A percentile compares a stretch with the other conserved stretches of the same genome.
Evolutionary conservation across 78 protist species (phyloP).

Genomic region (Dictyostelium citrinum): DNA sequence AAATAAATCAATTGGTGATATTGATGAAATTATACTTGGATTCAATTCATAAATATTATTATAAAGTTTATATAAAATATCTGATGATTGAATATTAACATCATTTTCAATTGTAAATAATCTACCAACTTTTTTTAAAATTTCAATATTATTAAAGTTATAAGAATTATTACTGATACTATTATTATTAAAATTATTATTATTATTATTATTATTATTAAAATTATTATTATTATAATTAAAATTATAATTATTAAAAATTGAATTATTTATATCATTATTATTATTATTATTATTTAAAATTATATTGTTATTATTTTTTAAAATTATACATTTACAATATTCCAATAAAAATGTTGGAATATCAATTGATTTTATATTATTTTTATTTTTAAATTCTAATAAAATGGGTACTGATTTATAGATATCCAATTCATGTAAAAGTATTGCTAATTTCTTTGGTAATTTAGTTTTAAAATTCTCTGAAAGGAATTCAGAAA

Average conservation of each 20-base stretch:
- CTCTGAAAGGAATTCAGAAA: neutral
- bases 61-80: neutral
- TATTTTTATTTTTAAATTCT: neutral
- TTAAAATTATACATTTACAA: neutral
- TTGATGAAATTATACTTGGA: neutral
- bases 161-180: neutral
- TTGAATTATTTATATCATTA: neutral
- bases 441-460: neutral
- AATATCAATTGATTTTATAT: neutral
- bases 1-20: neutral
- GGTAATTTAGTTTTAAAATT: neutral
- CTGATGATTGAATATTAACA: neutral
- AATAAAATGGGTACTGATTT: neutral
- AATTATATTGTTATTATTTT: neutral
- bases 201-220: neutral
- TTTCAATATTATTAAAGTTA: neutral
- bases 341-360: neutral
- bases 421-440: neutral
- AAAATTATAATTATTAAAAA: neutral
- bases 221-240: neutral
- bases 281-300: neutral
- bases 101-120: neutral
- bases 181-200: neutral
- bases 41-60: neutral
- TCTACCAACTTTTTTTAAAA: neutral